Evolutionary conservation across 345 rosid genomes (phyloP).

Genomic region (Rhodamnia argentea): DNA sequence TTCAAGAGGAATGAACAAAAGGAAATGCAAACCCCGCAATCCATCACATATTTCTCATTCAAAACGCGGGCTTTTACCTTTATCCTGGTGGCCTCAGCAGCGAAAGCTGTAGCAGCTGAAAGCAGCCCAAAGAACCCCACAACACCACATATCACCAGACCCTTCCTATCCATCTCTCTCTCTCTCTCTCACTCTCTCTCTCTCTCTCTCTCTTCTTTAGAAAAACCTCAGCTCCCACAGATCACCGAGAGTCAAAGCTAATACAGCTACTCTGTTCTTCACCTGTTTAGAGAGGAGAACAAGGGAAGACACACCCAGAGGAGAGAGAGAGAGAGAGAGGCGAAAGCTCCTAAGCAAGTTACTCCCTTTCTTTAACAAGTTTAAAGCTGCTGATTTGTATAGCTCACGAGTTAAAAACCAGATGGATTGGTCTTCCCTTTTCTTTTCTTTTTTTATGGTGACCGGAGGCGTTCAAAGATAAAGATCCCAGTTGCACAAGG

Average conservation of each 20-base stretch:
- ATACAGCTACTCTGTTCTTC: too few relatives aligned
- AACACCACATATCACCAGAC: constrained; percentile 31
- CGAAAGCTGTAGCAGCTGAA: constrained; percentile 77
- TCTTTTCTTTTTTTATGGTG: not conserved
- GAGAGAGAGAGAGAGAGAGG: too few relatives aligned
- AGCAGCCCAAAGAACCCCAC: constrained; percentile 63
- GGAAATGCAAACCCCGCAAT: not conserved
- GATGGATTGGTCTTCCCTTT: not conserved
- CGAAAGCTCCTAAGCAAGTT: not conserved
- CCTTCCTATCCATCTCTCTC: constrained; percentile 53
- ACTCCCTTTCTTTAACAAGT: not conserved
- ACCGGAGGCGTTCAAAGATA: not conserved
- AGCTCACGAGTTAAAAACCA: not conserved
- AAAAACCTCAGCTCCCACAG: too few relatives aligned
- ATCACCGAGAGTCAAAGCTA: too few relatives aligned
- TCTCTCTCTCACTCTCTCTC: not conserved
- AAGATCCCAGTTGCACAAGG: not conserved
- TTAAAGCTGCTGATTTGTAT: not conserved
- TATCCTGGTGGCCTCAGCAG: constrained; percentile 76
- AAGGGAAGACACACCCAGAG: too few relatives aligned
- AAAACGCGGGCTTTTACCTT: constrained; percentile 31
- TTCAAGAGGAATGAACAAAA: not conserved
- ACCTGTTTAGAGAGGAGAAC: too few relatives aligned
- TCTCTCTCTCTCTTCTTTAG: too few relatives aligned
- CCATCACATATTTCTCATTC: not conserved